Base-by-base conservation (phyloP, 192 early-diverging fungal species). In the Spizellomyces sp. region DNA sequence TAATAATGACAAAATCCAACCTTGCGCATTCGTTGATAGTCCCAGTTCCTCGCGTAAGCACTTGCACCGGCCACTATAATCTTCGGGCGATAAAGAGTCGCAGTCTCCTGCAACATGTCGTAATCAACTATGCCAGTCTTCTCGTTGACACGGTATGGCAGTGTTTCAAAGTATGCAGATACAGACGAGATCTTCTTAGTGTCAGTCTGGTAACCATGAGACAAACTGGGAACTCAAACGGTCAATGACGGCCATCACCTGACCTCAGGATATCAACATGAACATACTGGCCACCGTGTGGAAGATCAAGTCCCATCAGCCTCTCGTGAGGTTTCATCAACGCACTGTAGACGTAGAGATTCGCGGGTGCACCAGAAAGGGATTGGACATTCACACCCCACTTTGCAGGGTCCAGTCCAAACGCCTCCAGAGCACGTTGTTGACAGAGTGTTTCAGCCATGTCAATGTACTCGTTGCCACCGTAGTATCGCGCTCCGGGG, bases 331-430 rank as follows among this genome's bases (percentile, higher is more conserved):
- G 96, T 82, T 93, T 95, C 84, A 99, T 75, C 44, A 99, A 75
- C 41, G 96, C 97, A 47, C 88, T 88, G 79, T 99, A 99, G 42
- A 97, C 96, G 74, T 97, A 98, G 66, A 99, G 83, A 75, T 99
- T 99, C 42, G 97, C 97, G 7, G 97, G 97, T 9, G 97, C 94
- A 17, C 95, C 93, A 48, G 96, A 98, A 64, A 99, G 87, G 17
- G 95, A 63, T 79, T 99, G 97, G 48, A 99, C 97, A 70, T 99
- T 99, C 62, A 98, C 96, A 68, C 97, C 97, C 97, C 97, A 99
- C 76, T 93, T 83, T 45, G 81, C 82, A 15, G 83, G 77, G 76
- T 93, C 86, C 69, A 99, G 84, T 50, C 85, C 75, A 77, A 96
- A 99, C 17, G 94, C 89, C 75, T 95, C 93, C n/a, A 99, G 86